Percentiles rank a stretch among this genome's conserved stretches.
These are phyloP conservation scores for Nyctanthes arbortristis DNA, from an alignment of 257 asterid genomes.

Conservation along the genomic window DNA sequence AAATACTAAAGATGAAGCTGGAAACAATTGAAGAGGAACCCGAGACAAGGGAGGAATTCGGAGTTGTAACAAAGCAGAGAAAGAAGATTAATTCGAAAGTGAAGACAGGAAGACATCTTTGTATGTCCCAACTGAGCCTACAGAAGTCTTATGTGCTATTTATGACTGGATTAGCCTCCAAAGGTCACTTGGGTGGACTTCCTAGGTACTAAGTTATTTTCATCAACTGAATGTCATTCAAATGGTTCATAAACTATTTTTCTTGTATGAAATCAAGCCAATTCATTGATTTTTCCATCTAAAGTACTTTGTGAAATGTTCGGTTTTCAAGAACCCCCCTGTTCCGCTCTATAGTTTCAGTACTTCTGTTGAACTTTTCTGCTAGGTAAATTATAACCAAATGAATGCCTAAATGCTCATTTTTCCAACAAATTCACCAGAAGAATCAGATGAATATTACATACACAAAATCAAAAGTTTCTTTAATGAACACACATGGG, in stretches of 20 bases:
- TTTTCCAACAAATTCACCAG: too few species aligned
- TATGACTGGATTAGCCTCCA: constrained; percentile 43
- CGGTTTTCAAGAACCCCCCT: background rate
- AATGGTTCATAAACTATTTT: too few species aligned
- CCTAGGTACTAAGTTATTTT: constrained; percentile 23
- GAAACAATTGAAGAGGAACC: constrained; percentile 43
- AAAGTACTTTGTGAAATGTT: background rate
- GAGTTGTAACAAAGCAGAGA: background rate
- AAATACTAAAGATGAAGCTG: constrained; percentile 47
- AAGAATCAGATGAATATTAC: too few species aligned
- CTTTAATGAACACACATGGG: background rate
- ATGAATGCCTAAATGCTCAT: too few species aligned
- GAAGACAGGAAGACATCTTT: constrained; percentile 23
- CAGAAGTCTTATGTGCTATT: constrained; percentile 39
- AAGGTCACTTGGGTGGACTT: constrained; percentile 40
- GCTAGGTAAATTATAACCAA: background rate
- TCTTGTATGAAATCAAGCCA: background rate
- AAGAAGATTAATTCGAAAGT: constrained; percentile 34
- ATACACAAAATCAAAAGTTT: too few species aligned
- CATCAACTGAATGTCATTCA: background rate
- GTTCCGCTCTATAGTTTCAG: background rate
- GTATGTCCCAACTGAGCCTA: constrained; percentile 30
- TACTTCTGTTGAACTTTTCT: background rate
- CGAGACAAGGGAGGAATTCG: constrained; percentile 25
- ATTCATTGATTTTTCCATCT: background rate